These are phyloP conservation scores for Cardiosporidium cionae DNA, from an alignment of 169 alveolate species.

Conservation along the genomic window DNA sequence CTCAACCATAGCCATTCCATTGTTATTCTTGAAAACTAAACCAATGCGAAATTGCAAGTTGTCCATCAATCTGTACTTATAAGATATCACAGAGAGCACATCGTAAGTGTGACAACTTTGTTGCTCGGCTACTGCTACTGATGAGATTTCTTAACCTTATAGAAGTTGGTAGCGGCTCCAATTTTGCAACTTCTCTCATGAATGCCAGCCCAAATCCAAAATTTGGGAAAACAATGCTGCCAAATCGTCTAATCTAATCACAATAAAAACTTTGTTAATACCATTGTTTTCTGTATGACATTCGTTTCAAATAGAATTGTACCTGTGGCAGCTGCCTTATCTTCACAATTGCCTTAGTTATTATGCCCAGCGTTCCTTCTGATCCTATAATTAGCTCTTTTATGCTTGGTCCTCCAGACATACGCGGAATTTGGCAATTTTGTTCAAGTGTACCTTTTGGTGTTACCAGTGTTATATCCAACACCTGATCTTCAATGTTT, in stretches of 20 bases:
- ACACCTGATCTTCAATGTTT: slow-evolving; percentile 64
- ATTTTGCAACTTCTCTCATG: background rate
- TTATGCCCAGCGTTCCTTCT: slow-evolving; percentile 65
- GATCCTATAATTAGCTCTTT: slow-evolving; percentile 54
- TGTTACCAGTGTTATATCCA: slow-evolving; percentile 50
- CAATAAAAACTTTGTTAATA: too few relatives aligned
- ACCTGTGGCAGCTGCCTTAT: slow-evolving; percentile 52
- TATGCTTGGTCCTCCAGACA: slow-evolving; percentile 48
- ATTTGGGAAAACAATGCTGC: slow-evolving; percentile 11
- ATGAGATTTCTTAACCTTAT: background rate
- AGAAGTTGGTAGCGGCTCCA: background rate
- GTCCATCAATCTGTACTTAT: too few relatives aligned
- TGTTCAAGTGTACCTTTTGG: slow-evolving; percentile 44
- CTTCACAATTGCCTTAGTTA: slow-evolving; percentile 56
- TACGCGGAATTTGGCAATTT: background rate
- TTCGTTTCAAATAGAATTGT: background rate
- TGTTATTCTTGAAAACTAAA: slow-evolving; percentile 45
- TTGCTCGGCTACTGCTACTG: slow-evolving; percentile 54
- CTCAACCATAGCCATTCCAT: slow-evolving; percentile 16
- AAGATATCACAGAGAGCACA: too few relatives aligned
- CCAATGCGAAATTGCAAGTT: slow-evolving; percentile 55
- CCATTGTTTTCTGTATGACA: slow-evolving; percentile 52
- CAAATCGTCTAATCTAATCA: slow-evolving; percentile 49
- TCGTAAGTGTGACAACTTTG: too few relatives aligned
- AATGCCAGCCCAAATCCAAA: background rate